Evolutionary conservation across 179 eudicot species (phyloP).

Genomic region (Camellia oleifera): DNA sequence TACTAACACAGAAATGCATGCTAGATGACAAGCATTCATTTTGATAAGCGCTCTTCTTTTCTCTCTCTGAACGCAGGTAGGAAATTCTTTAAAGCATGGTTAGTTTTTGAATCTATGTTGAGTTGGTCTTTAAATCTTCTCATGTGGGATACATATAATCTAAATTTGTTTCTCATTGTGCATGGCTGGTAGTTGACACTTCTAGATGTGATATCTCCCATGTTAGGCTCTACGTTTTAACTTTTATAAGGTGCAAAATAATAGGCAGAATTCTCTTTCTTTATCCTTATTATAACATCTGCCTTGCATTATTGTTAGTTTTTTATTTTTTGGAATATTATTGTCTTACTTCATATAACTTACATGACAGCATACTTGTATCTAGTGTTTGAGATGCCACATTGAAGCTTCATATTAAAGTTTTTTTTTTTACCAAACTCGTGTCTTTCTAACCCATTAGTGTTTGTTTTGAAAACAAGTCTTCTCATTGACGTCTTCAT

Average conservation of each 20-base stretch:
- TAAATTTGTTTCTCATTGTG: background rate
- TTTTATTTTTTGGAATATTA: background rate
- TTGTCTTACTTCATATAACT: background rate
- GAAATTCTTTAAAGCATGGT: background rate
- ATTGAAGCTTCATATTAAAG: background rate
- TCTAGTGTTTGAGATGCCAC: constrained; percentile 15
- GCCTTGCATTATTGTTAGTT: background rate
- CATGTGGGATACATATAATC: constrained; percentile 5
- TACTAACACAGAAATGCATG: background rate
- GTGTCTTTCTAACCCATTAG: too few relatives aligned
- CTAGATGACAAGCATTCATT: too few relatives aligned
- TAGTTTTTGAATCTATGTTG: background rate
- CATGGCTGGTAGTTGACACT: constrained; percentile 11
- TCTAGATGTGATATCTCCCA: background rate
- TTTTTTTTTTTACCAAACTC: too few relatives aligned
- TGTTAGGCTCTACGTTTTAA: background rate
- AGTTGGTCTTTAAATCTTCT: background rate
- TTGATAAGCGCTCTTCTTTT: too few relatives aligned
- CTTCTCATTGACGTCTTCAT: too few relatives aligned
- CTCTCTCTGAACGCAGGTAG: background rate
- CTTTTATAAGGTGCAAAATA: too few relatives aligned
- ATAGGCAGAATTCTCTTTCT: background rate
- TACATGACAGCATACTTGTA: background rate
- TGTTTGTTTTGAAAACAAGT: too few relatives aligned
- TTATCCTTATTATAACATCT: background rate